Percentiles rank a stretch among this genome's conserved stretches.
Conservation (phyloP, 208 protist genomes). For the Leishmania mexicana region DNA sequence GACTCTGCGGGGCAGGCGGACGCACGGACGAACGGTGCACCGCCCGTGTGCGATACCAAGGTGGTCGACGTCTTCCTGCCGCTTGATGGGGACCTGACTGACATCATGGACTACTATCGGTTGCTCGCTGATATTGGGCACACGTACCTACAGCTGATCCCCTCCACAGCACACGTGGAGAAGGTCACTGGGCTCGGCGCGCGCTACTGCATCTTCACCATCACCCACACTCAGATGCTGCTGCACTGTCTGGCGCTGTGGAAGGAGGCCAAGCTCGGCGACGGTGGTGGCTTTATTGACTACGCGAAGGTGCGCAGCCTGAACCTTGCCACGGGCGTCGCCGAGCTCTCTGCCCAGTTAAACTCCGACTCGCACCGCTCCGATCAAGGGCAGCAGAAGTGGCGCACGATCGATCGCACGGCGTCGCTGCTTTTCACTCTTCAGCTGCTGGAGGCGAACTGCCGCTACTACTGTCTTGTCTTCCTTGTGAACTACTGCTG, state of each 20-base stretch:
- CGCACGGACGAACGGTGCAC: background rate
- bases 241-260: slow-evolving; percentile 29
- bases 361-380: background rate
- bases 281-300: slow-evolving; percentile 4
- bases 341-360: background rate
- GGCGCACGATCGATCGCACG: slow-evolving; percentile 6
- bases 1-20: background rate
- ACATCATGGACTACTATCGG: slow-evolving; percentile 29
- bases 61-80: slow-evolving; percentile 26
- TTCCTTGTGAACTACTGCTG: slow-evolving; percentile 20
- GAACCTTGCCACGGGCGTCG: background rate
- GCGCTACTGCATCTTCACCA: slow-evolving; percentile 31
- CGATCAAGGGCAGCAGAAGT: background rate
- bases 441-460: slow-evolving; percentile 25
- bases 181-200: slow-evolving; percentile 21
- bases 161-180: background rate
- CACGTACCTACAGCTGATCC: slow-evolving; percentile 20
- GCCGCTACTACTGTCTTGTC: slow-evolving; percentile 26
- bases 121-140: slow-evolving; percentile 28
- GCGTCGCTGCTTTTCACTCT: slow-evolving; percentile 14
- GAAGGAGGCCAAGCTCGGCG: slow-evolving; percentile 11
- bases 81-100: slow-evolving; percentile 16
- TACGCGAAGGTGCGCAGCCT: slow-evolving; percentile 7
- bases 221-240: slow-evolving; percentile 31
- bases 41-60: background rate